Evolutionary conservation across 2,329 filamentous ascomycete genomes (phyloP), one percentile per base, ranked within the genome.

Genomic region (Cercospora beticola): DNA sequence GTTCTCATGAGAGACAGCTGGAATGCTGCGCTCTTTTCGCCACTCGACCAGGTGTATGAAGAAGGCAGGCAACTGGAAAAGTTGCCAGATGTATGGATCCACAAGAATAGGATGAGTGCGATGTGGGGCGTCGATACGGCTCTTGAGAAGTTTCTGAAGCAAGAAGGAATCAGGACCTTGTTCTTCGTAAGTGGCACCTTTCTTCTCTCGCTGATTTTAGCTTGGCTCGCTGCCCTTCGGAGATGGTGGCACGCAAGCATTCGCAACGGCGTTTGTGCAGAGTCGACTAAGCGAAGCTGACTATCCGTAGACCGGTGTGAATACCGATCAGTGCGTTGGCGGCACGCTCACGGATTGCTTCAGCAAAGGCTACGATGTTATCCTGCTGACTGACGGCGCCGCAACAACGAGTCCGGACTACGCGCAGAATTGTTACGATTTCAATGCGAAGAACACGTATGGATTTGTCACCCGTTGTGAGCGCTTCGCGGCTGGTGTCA

Each of bases 321-420:
- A 89, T 73, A 88, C 86, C 2, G 86, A 89, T 76, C 86, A 88
- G 74, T 88, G 87, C 73, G 86, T 89, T 7, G 80, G 84, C 23
- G 85, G 85, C 0, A 88, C 85, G 14, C 77, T 88, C 67, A 79
- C 82, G 60, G 86, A 89, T 78, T 85, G 84, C 2, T 86, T 85
- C 71, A 84, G 82, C 71, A 82, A 81, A 69, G 86, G 87, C 0
- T 88, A 73, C 56, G 85, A 88, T 73, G 86, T 84, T 71, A 77
- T 89, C 23, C 74, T 88, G 73, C 72, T 88, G 14, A 81, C 81
- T n/a, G 86, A 88, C 74, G 85, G 83, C 33, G 84, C 83, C 59
- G 86, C 81, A 6, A 88, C 86, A 5, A 83, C 79, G 4, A 86
- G 83, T 62, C 81, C 81, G 2, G 71, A 71, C 10, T 78, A 70